A percentile compares a stretch with the other conserved stretches of the same genome.
phyloP scores from a whole-genome alignment of 2,329 filamentous ascomycete species.

The Eutypa lata region DNA sequence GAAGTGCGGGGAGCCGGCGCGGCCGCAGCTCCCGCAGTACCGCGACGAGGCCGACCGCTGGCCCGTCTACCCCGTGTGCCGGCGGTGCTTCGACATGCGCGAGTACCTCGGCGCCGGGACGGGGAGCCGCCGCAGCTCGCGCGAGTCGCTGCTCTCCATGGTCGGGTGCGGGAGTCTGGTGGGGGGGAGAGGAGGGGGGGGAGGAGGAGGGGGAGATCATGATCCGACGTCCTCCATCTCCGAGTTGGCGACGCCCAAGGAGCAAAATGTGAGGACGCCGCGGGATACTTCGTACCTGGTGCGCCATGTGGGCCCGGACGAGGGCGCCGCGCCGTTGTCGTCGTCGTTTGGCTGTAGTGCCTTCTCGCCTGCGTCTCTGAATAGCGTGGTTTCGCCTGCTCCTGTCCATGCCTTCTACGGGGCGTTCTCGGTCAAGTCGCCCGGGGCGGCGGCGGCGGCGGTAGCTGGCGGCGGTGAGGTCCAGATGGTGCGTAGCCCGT shows the following conservation, averaged over 20 bases:
- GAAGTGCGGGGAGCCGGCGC: conserved; percentile 35
- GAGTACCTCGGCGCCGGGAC: conserved; percentile 39
- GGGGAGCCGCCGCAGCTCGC: conserved; percentile 40
- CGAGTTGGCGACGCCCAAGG: conserved; percentile 39
- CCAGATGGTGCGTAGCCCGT: conserved; percentile 36
- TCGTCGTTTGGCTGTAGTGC: conserved; percentile 27
- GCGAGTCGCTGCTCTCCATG: conserved; percentile 40
- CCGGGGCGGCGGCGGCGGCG: conserved; percentile 28
- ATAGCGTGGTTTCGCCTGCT: conserved; percentile 22
- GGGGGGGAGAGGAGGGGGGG: conserved; percentile 11
- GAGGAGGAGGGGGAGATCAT: too few relatives aligned
- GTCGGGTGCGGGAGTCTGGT: conserved; percentile 24
- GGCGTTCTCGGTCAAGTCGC: conserved; percentile 25
- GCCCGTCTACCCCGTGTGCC: conserved; percentile 37
- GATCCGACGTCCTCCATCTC: conserved; percentile 37
- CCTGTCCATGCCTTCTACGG: conserved; percentile 22
- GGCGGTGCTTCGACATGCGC: conserved; percentile 38
- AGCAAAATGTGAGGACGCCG: neutral
- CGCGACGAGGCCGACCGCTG: conserved; percentile 39
- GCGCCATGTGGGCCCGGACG: conserved; percentile 29
- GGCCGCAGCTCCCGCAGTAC: conserved; percentile 38
- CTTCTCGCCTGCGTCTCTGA: neutral
- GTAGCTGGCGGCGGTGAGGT: conserved; percentile 28
- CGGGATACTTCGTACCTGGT: conserved; percentile 27
- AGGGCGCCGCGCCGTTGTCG: too few relatives aligned